phyloP scores from a whole-genome alignment of 257 asterid species.

The Solanum chiquidenum region DNA sequence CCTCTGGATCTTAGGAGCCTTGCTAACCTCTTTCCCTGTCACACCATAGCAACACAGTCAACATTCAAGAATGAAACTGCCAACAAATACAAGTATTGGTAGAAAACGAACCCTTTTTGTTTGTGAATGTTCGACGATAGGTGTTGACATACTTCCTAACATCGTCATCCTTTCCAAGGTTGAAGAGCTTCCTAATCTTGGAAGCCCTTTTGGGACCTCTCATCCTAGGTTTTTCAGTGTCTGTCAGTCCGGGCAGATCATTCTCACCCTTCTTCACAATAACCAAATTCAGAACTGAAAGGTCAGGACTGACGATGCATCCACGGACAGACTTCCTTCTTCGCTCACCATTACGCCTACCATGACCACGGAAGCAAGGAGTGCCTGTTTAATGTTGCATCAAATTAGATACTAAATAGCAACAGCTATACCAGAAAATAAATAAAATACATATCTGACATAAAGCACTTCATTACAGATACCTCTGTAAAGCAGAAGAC shows the following conservation, averaged over 20 bases:
- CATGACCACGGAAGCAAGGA: not conserved
- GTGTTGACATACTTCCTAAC: conserved; percentile 2
- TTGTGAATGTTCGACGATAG: not conserved
- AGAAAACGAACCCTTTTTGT: not conserved
- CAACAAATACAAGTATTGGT: not conserved
- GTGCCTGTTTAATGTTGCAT: not conserved
- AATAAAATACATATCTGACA: not conserved
- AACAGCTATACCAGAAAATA: not conserved
- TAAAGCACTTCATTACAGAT: not conserved
- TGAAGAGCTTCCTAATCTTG: conserved; percentile 4
- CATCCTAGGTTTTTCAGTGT: conserved; percentile 1
- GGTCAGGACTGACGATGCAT: not conserved
- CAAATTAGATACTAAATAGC: not conserved
- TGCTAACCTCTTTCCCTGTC: not conserved
- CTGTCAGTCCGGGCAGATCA: not conserved
- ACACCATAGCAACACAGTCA: not conserved
- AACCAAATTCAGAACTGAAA: conserved; percentile 2
- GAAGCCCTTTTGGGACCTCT: conserved; percentile 3
- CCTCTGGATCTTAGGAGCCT: conserved; percentile 4
- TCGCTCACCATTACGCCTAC: not conserved
- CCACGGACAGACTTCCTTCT: conserved; percentile 1
- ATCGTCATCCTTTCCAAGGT: not conserved
- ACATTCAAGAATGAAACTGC: not conserved
- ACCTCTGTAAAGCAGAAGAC: not conserved
- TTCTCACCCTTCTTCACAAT: conserved; percentile 3